phyloP scores from a whole-genome alignment of 2,329 filamentous ascomycete species.

The Coccinonectria pachysandricola region DNA sequence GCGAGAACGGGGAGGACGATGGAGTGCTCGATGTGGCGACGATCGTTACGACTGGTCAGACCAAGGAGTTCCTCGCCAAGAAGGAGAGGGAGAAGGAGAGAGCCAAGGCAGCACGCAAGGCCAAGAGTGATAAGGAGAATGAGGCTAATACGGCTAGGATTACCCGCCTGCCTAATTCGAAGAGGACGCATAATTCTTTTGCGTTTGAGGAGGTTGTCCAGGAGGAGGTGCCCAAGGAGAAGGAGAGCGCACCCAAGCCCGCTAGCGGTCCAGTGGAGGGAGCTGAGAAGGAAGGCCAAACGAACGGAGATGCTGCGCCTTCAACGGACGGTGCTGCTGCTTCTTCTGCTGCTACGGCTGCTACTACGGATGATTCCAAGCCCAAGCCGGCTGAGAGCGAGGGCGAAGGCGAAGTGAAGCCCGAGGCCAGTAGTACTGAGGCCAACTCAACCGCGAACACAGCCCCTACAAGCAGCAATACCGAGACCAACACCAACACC shows the following conservation, averaged over 20 bases:
- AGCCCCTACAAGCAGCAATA: slow-evolving; percentile 1
- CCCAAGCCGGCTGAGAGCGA: slow-evolving; percentile 14
- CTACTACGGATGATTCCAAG: slow-evolving; percentile 13
- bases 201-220: slow-evolving; percentile 59
- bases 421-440: slow-evolving; percentile 8
- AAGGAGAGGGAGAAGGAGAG: slow-evolving; percentile 66
- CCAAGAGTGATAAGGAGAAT: slow-evolving; percentile 44
- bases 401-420: slow-evolving; percentile 3
- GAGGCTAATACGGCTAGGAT: slow-evolving; percentile 44
- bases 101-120: slow-evolving; percentile 43
- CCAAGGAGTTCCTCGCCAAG: slow-evolving; percentile 71
- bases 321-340: slow-evolving; percentile 4
- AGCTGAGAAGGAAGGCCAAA: slow-evolving; percentile 7
- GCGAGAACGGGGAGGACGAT: slow-evolving; percentile 44
- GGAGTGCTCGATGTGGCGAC: slow-evolving; percentile 76
- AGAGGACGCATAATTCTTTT: slow-evolving; percentile 59
- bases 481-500: slow-evolving; percentile 7
- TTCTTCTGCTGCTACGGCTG: slow-evolving; percentile 3
- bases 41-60: slow-evolving; percentile 73
- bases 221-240: slow-evolving; percentile 34
- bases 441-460: not conserved
- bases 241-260: slow-evolving; percentile 11
- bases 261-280: slow-evolving; percentile 4
- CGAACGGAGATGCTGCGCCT: slow-evolving; percentile 7
- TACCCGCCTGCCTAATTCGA: slow-evolving; percentile 58